Conservation (phyloP, 2,329 filamentous ascomycete species). For the Periconia macrospinosa region DNA sequence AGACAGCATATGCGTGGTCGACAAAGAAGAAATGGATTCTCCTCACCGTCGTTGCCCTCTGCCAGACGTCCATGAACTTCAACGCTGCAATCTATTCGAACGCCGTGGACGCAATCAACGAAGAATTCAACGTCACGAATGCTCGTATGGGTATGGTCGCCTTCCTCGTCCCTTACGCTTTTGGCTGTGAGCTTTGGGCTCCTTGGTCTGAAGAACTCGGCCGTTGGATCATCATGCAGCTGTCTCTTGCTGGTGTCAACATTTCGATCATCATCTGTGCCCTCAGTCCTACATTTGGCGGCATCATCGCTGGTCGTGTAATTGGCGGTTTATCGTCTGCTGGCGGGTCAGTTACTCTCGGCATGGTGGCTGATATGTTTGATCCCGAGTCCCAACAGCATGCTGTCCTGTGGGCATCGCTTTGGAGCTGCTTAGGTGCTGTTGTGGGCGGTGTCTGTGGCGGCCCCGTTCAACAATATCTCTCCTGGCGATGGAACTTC, state of each 20-base stretch:
- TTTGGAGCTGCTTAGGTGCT: constrained; percentile 62
- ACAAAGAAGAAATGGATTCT: constrained; percentile 57
- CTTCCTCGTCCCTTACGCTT: constrained; percentile 77
- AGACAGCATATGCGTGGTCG: constrained; percentile 51
- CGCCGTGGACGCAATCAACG: constrained; percentile 53
- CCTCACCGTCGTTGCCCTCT: constrained; percentile 55
- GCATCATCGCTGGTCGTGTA: constrained; percentile 62
- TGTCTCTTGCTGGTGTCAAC: constrained; percentile 73
- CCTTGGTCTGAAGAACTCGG: constrained; percentile 79
- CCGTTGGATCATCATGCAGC: constrained; percentile 72
- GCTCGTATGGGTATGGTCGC: constrained; percentile 66
- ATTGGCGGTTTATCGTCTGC: constrained; percentile 52
- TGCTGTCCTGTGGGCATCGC: constrained; percentile 60
- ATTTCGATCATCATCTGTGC: constrained; percentile 66
- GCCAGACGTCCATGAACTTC: constrained; percentile 57
- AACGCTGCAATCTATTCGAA: constrained; percentile 60
- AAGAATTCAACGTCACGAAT: constrained; percentile 65
- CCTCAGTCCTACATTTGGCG: constrained; percentile 68
- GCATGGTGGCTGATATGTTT: constrained; percentile 63
- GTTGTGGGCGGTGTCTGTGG: constrained; percentile 78
- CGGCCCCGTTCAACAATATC: constrained; percentile 68
- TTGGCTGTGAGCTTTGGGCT: constrained; percentile 85
- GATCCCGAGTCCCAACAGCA: constrained; percentile 5
- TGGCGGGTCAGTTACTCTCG: constrained; percentile 65
- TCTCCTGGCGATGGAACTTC: constrained; percentile 75